phyloP scores from a whole-genome alignment of 2,329 filamentous ascomycete genomes.

The Stemphylium beticola region DNA sequence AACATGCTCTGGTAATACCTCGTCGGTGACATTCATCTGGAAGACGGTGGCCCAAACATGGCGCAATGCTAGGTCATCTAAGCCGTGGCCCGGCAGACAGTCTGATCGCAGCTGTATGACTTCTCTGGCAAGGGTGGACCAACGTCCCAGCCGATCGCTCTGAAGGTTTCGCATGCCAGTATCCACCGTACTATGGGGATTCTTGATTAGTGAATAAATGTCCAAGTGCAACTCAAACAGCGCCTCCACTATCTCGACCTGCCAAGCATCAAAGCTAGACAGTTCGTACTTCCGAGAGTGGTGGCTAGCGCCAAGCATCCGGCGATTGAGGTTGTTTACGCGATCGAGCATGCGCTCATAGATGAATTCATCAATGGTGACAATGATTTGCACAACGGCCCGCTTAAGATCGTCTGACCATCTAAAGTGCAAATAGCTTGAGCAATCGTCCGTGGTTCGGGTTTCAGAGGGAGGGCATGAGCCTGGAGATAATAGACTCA shows the following conservation, averaged over 20 bases:
- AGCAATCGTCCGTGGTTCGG: constrained; percentile 35
- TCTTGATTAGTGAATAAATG: constrained; percentile 67
- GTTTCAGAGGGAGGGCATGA: constrained; percentile 23
- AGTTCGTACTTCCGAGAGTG: constrained; percentile 26
- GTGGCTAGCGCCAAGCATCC: constrained; percentile 31
- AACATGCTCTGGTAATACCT: constrained; percentile 64
- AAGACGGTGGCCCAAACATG: constrained; percentile 72
- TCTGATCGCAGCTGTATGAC: constrained; percentile 53
- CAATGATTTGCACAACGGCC: constrained; percentile 59
- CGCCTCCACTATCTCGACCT: constrained; percentile 63
- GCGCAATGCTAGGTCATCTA: constrained; percentile 59
- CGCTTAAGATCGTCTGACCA: constrained; percentile 65
- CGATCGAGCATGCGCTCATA: constrained; percentile 51
- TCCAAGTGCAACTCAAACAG: constrained; percentile 73
- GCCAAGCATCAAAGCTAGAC: constrained; percentile 41
- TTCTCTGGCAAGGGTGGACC: constrained; percentile 64
- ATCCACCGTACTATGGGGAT: constrained; percentile 63
- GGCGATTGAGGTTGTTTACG: constrained; percentile 35
- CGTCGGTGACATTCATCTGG: constrained; percentile 63
- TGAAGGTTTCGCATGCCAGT: constrained; percentile 59
- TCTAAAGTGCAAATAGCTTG: constrained; percentile 59
- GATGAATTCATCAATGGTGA: constrained; percentile 62
- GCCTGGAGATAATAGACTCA: constrained; percentile 55
- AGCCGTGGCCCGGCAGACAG: constrained; percentile 24
- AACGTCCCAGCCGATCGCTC: constrained; percentile 65